Base-by-base conservation (phyloP, 345 rosid species). In the Boechera stricta region DNA sequence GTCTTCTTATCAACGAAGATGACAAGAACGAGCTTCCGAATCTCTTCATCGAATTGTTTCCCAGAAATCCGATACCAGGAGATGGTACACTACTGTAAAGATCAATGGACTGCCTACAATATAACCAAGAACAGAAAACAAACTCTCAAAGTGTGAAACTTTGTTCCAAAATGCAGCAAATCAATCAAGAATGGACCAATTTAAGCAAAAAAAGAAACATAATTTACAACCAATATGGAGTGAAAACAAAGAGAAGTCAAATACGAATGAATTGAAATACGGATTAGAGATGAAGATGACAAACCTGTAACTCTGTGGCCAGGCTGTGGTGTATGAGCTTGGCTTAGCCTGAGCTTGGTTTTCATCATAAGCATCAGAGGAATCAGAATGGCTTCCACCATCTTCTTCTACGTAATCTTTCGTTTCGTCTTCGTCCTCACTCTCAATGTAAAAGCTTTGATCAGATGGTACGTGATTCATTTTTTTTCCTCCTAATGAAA, bases 261-360 rank as follows among this genome's bases (percentile, higher is more conserved):
- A 74, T 10, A 38, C 9, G 10, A 57, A 38, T 38, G 10, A 38
- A 21, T 21, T 21, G 24, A 21, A 21, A 21, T 21, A 21, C 1
- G 41, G 41, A 38, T 8, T 8, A 38, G 41, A 7, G 8, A 7
- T 33, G 8, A 10, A 38, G 15, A 62, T n/a, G 10, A 26, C 3
- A 39, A 28, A 91, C 98, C 97, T 88, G 94, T 92, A 95, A 90
- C 98, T 92, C 79, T 92, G 99, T 61, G 99, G 99, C 99, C 99
- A 95, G 51, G 90, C 79, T 16, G 93, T 84, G 55, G 75, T 87
- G 86, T 88, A 89, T 44, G 98, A 89, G 74, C 79, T 68, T 3
- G 88, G 84, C 26, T 84, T 89, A 67, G 69, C 77, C 24, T 86
- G 93, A 1, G 59, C 78, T n/a, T 47, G 89, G 67, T 71, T 85